These are phyloP conservation scores for Aspergillus bridgeri DNA, from an alignment of 495 filamentous ascomycete species.

Conservation along the genomic window DNA sequence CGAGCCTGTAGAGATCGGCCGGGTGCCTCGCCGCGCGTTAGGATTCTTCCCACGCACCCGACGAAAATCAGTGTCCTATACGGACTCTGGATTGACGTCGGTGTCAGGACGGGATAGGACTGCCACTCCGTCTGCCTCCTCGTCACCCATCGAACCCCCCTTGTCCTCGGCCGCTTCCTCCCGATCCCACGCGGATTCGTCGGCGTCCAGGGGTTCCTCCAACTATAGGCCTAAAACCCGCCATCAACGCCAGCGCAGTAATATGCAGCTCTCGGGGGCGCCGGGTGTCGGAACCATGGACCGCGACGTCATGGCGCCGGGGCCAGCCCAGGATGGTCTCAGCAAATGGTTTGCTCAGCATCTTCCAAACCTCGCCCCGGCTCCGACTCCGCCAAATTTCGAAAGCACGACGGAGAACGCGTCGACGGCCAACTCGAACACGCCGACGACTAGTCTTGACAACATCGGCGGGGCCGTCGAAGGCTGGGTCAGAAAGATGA, in stretches of 20 bases:
- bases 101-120: constrained; percentile 32
- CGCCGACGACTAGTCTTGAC: constrained; percentile 60
- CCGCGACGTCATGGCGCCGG: constrained; percentile 63
- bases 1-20: constrained; percentile 76
- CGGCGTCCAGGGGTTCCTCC: constrained; percentile 15
- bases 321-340: constrained; percentile 74
- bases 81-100: constrained; percentile 36
- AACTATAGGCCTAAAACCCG: constrained; percentile 20
- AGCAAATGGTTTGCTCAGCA: constrained; percentile 77
- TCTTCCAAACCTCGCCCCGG: constrained; percentile 63
- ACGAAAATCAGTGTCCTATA: constrained; percentile 66
- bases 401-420: constrained; percentile 42
- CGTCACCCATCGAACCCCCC: constrained; percentile 24
- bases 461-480: constrained; percentile 83
- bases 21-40: constrained; percentile 73
- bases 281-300: constrained; percentile 83
- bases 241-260: constrained; percentile 43
- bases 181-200: constrained; percentile 19
- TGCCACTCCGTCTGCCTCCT: constrained; percentile 32
- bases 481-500: constrained; percentile 81
- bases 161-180: constrained; percentile 22
- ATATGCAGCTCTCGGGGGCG: constrained; percentile 57
- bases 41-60: constrained; percentile 90
- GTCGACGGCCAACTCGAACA: constrained; percentile 38
- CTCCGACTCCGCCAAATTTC: constrained; percentile 23